Evolutionary conservation across 495 filamentous ascomycete genomes (phyloP), one percentile per base, ranked within the genome.

Genomic region (Penicillium dipodomyicola): DNA sequence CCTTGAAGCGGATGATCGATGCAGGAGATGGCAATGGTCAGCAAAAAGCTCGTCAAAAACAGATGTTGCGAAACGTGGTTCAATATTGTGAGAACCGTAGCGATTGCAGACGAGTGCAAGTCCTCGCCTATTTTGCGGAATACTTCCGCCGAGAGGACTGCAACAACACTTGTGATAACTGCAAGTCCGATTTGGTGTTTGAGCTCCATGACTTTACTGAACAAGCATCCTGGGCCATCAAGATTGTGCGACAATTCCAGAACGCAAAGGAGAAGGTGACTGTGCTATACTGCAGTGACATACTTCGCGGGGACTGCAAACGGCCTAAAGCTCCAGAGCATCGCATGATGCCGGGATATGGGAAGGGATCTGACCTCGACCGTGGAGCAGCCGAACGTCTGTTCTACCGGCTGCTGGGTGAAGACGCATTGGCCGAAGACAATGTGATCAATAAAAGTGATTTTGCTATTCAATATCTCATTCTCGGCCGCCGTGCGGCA

Each of bases 41-140:
- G 53, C 89, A 94, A 67, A 96, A 92, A 68, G 80, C 87, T 44
- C 81, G 92, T 6, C 92, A 96, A 70, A 80, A 79, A 41, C 77
- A 87, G 52, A 96, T 96, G 92, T 77, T 99, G 17, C 82, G 84
- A 48, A 86, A 84, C 29, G 89, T 99, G 44, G 78, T 91, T 1
- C 82, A 87, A 57, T 97, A 87, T 58, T 97, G 92, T 72, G 90
- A 96, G 64, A 96, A 96, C 70, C 79, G 78, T 57, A 85, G 80
- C 55, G 88, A 94, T 58, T 99, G 94, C 65, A 83, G 94, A 37
- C 80, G 95, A 41, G 88, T 89, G 2, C 88, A 97, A 69, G 84
- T 99, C 19, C 82, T 99, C 23, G 82, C 80, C 4, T 97, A 99
- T 68, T 99, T 99, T 72, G 90, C 87, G 35, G 95, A 99, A 69